A percentile compares a stretch with the other conserved stretches of the same genome.
phyloP scores from a whole-genome alignment of 306 rosid genomes.

The Malus sylvestris region DNA sequence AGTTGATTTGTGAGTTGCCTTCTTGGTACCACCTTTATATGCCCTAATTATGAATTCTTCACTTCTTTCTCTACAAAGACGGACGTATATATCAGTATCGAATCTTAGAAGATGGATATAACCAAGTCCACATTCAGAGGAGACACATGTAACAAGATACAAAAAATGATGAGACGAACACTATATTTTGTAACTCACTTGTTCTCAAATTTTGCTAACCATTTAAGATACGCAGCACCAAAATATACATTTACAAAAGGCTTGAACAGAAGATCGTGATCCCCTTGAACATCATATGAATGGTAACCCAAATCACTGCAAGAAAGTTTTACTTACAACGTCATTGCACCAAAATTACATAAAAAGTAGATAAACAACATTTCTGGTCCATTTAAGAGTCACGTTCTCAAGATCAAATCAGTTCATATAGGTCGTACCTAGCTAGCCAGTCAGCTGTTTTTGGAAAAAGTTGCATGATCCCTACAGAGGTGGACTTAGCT shows the following conservation, averaged over 20 bases:
- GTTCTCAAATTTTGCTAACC: constrained; percentile 55
- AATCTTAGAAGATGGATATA: not conserved
- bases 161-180: not conserved
- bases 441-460: constrained; percentile 49
- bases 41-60: constrained; percentile 85
- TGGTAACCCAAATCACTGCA: constrained; percentile 58
- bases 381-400: not conserved
- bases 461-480: constrained; percentile 70
- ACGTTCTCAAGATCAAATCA: constrained; percentile 7
- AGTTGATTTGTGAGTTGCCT: constrained; percentile 79
- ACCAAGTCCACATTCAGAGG: not conserved
- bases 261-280: constrained; percentile 36
- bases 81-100: constrained; percentile 7
- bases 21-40: constrained; percentile 75
- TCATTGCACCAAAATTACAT: constrained; percentile 13
- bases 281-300: constrained; percentile 33
- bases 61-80: constrained; percentile 59
- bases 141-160: not conserved
- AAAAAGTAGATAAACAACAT: not conserved
- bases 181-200: constrained; percentile 41
- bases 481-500: constrained; percentile 42
- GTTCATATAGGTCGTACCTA: constrained; percentile 36
- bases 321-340: constrained; percentile 22
- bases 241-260: constrained; percentile 63
- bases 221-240: constrained; percentile 77